Base-by-base conservation (phyloP, 208 protist species). In the Chromosphaera perkinsii region DNA sequence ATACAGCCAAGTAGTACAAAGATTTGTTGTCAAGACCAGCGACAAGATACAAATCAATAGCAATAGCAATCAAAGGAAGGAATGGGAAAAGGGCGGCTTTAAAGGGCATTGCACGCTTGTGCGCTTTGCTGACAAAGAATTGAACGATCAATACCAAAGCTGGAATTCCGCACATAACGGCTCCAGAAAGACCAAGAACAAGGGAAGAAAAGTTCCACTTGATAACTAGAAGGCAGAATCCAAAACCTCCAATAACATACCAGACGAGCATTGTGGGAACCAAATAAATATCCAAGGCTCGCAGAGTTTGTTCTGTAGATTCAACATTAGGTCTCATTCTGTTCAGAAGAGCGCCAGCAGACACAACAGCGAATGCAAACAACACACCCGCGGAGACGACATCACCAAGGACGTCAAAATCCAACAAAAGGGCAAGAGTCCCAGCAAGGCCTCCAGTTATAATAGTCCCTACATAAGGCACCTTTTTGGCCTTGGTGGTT, bases 31-130 rank as follows among this genome's bases (percentile, higher is more conserved):
- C 48, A 54, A 31, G 48, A 29, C 20, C 14, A 54, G 9, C n/a
- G 14, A 54, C 48, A 12, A 54, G 48, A 54, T 54, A 29, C 29
- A 54, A 5, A 54, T n/a, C 5, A 54, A 29, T 10, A n/a, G 48
- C 20, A 24, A n/a, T n/a, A 5, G 7, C 48, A n/a, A 54, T 29
- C 14, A 54, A 24, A 24, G 29, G 26, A 29, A n/a, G n/a, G n/a
- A 5, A 12, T 26, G 29, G 10, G 14, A 54, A 9, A 54, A 54
- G 14, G 48, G 20, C 26, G 9, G n/a, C 48, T 26, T 26, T 32
- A 24, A 54, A 24, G 29, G 48, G 48, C 48, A 54, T 54, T 29
- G 29, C 48, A 54, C 20, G 20, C 20, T 29, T 54, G 10, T 24
- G 14, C 26, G 20, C 7, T 26, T 32, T 54, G 14, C 20, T 29